These are phyloP conservation scores for Penicillium sp. DNA, from an alignment of 2,329 filamentous ascomycete genomes.

Conservation along the genomic window DNA sequence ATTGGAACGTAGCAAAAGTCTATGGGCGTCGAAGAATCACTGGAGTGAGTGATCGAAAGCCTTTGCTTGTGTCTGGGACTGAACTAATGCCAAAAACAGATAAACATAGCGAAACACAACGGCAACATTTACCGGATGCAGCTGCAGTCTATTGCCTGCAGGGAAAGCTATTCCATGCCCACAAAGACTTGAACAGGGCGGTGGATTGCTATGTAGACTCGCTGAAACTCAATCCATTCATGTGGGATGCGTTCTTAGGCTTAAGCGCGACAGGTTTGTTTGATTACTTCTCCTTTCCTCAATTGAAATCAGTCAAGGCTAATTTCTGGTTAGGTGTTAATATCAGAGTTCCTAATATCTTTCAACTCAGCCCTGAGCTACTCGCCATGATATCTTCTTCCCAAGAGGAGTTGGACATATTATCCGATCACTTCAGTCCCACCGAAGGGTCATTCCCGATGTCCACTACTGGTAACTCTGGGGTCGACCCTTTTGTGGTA, in stretches of 20 bases:
- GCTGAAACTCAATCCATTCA: conserved; percentile 86
- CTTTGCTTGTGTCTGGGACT: not conserved
- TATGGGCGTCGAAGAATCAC: conserved; percentile 73
- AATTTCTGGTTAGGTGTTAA: conserved; percentile 59
- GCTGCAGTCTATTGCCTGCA: conserved; percentile 79
- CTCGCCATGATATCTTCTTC: conserved; percentile 47
- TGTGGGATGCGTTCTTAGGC: conserved; percentile 94
- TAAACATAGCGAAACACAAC: conserved; percentile 71
- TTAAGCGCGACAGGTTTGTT: conserved; percentile 72
- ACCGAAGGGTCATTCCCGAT: conserved; percentile 37
- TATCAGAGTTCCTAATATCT: conserved; percentile 81
- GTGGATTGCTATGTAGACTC: conserved; percentile 84
- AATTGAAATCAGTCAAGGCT: not conserved
- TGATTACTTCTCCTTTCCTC: not conserved
- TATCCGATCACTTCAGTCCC: conserved; percentile 33
- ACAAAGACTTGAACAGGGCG: conserved; percentile 78
- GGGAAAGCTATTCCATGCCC: conserved; percentile 80
- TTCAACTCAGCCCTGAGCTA: conserved; percentile 70
- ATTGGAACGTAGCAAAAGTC: conserved; percentile 74
- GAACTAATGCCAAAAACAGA: conserved; percentile 39
- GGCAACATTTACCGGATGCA: conserved; percentile 76
- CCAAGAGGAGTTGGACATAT: conserved; percentile 30
- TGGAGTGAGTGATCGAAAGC: conserved; percentile 61
- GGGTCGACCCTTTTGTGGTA: conserved; percentile 46
- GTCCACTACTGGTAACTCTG: conserved; percentile 38